Evolutionary conservation across 106 monocot genomes (phyloP), one percentile per base, ranked within the genome.

Genomic region (Ottelia alismoides): DNA sequence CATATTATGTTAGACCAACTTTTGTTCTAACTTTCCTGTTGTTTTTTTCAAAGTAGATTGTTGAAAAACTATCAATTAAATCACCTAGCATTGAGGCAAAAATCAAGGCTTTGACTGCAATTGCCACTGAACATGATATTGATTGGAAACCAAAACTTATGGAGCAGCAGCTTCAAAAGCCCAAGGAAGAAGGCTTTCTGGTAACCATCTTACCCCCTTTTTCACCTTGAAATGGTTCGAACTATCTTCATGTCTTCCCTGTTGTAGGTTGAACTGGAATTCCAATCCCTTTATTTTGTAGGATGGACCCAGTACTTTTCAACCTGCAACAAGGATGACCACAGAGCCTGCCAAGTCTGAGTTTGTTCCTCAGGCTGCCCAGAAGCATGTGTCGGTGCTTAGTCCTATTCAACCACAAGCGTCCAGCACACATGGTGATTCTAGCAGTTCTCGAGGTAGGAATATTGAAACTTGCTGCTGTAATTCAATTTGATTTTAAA

Each of bases 31-130:
- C 20, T 23, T 25, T 18, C 10, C 20, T 27, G 28, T 53, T 0
- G 45, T 27, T 26, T 5, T 18, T 45, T 47, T 22, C 16, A 10
- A 59, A 57, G 30, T 62, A 98, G 98, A 50, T 98, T 30, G 71
- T 90, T 28, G 85, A 82, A 65, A 98, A 98, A 52, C 64, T 98
- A 22, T 85, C 92, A 48, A 81, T 81, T 50, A 74, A 31, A 55
- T 52, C 92, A 35, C 81, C 85, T 71, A 76, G 79, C 48, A 27
- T 52, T 17, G 65, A 79, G 57, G 79, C 71, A 20, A 92, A 92
- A 61, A 57, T 68, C 11, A 82, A 76, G 58, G 69, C 53, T 14
- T 55, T 88, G 55, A 67, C 72, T 62, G 61, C 70, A 35, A 65
- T 88, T 58, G 92, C 92, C 21, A 32, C 81, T 62, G 92, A 85